Conservation (phyloP, 331 rosid species). For the Dryas integrifolia region DNA sequence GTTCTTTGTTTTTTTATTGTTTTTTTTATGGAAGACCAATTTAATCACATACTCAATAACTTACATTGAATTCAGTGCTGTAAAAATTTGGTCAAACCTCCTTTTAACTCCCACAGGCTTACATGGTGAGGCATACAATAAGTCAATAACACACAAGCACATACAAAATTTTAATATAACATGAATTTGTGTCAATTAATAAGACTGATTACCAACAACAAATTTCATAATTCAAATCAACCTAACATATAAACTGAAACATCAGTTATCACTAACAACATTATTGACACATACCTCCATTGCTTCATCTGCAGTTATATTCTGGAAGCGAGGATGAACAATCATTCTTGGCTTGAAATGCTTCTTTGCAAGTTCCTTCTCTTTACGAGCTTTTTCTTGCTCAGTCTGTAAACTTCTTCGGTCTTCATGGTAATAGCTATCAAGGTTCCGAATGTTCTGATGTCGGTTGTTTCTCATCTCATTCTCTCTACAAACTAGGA, state of each 20-base stretch:
- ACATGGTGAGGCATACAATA: neutral
- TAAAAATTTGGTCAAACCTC: neutral
- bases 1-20: too few relatives aligned
- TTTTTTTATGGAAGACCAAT: neutral
- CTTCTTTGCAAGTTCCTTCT: constrained; percentile 84
- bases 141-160: neutral
- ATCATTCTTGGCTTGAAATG: constrained; percentile 98
- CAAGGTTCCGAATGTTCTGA: constrained; percentile 50
- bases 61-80: neutral
- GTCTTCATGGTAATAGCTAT: constrained; percentile 82
- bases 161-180: neutral
- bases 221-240: neutral
- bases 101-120: neutral
- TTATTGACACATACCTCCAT: constrained; percentile 63
- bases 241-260: neutral
- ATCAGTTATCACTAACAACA: neutral
- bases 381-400: constrained; percentile 79
- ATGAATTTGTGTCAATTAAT: neutral
- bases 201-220: neutral
- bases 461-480: constrained; percentile 82
- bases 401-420: constrained; percentile 68
- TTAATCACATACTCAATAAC: neutral
- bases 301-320: constrained; percentile 91
- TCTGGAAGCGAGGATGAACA: constrained; percentile 97
- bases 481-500: constrained; percentile 82